Evolutionary conservation across 768 basidiomycete species (phyloP), one percentile per base, ranked within the genome.

Genomic region (Psilocybe tampanensis): DNA sequence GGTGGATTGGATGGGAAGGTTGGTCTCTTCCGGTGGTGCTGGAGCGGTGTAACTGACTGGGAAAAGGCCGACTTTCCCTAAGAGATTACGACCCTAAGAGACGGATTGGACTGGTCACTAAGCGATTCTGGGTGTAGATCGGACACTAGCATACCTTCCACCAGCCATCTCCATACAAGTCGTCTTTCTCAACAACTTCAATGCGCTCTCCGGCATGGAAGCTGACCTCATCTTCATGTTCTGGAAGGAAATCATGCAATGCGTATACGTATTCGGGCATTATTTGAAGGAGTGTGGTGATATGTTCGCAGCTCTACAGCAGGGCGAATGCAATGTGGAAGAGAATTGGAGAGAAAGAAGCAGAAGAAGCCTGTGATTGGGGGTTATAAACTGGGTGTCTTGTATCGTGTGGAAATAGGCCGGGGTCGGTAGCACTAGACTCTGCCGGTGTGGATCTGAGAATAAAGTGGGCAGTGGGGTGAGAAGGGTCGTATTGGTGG

Each of bases 131-230:
- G 36, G 36, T 39, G 36, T 15, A n/a, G n/a, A 13, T 39, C 41
- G 48, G 29, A 54, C 32, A 36, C 49, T 41, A 59, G 67, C 78
- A 56, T 60, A 79, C 80, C 69, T 80, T 76, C 94, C 94, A 98
- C 97, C 97, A 98, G 17, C 96, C 97, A 72, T 99, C 97, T 18
- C 84, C 84, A 69, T 92, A 98, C 55, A 84, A 73, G 62, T 98
- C 97, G 68, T 98, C 97, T 74, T 86, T 92, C 76, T 98, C 96
- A 41, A 98, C 55, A 24, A 99, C 86, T 66, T 92, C 88, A 63
- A 98, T 93, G 54, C 83, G 79, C 63, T 98, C 94, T 2, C 95
- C 95, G 3, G 86, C 87, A 42, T 75, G 79, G 69, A 98, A 97
- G 1, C 85, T 65, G 36, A 98, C 82, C 74, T 99, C 97, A 72